Evolutionary conservation across 805 yeast species (phyloP), one percentile per base, ranked within the genome.

Genomic region (Kuraishia floccosa): DNA sequence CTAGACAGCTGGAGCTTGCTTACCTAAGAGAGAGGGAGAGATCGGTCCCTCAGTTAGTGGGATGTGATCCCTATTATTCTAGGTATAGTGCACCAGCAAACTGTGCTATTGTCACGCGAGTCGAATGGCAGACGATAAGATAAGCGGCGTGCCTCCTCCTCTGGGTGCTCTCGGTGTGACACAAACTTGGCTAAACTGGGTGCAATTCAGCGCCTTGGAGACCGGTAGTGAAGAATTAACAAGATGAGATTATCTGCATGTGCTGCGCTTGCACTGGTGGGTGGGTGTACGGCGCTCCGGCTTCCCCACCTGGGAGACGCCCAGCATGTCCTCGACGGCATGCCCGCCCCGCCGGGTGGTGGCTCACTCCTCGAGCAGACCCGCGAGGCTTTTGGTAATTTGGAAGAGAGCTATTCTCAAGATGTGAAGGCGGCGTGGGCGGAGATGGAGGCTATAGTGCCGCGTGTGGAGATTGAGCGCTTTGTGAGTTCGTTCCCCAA

Each of bases 291-390:
- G n/a, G n/a, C n/a, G n/a, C n/a, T n/a, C n/a, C n/a, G n/a, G n/a
- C n/a, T n/a, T n/a, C n/a, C n/a, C n/a, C 22, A 19, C 9, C 22
- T 19, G 22, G 22, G 10, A 7, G 7, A 7, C 10, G 9, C 10
- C 9, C 22, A 19, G 22, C 7, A 19, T 10, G 22, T 19, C 9
- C 10, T 19, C 9, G 9, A 19, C 9, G 10, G 10, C 22, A 19
- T 7, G 22, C 28, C 20, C n/a, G n/a, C n/a, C n/a, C n/a, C n/a
- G n/a, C n/a, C n/a, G n/a, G n/a, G n/a, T n/a, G n/a, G n/a, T n/a
- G n/a, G n/a, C 28, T 26, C 28, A 5, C 20, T 18, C 12, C 28
- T 26, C 28, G 19, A 26, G 9, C n/a, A 26, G 15, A 20, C 28
- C 28, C 16, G 28, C 12, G 18, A 14, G 9, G 10, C 18, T 16